Conservation (phyloP, 2,329 filamentous ascomycete species). For the Scedosporium apiospermum region DNA sequence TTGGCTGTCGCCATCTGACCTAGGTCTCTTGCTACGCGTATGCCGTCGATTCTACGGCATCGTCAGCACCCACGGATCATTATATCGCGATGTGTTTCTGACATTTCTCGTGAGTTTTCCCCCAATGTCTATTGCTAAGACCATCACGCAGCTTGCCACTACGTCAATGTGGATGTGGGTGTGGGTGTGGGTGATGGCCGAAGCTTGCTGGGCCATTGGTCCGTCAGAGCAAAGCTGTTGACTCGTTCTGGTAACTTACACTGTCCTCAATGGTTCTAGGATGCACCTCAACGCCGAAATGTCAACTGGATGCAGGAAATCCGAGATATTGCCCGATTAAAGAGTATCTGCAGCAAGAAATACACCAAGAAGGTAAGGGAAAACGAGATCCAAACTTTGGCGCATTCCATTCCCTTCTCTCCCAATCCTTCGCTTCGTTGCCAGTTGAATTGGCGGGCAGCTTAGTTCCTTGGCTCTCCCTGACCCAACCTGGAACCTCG, state of each 20-base stretch:
- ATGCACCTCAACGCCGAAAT: constrained; percentile 21
- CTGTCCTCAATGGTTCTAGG: constrained; percentile 14
- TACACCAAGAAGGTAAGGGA: constrained; percentile 27
- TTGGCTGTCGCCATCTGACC: constrained; percentile 45
- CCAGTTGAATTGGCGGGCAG: neutral
- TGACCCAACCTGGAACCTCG: neutral
- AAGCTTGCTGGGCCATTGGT: too few relatives aligned
- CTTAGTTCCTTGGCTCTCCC: neutral
- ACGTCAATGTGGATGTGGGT: neutral
- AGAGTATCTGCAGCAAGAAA: constrained; percentile 27
- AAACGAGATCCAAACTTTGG: neutral
- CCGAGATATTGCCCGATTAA: constrained; percentile 32
- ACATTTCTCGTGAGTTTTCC: constrained; percentile 36
- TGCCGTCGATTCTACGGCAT: constrained; percentile 44
- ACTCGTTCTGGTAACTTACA: neutral
- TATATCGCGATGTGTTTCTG: constrained; percentile 56
- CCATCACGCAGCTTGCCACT: neutral
- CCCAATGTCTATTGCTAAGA: neutral
- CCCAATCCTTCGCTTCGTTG: neutral
- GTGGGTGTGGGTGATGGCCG: too few relatives aligned
- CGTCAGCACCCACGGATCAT: constrained; percentile 44
- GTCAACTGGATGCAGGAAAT: constrained; percentile 34
- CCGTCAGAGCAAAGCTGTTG: neutral
- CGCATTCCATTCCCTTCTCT: neutral
- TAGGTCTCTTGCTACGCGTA: constrained; percentile 39